Conservation (phyloP, 148 eudicot species). For the Rhododendron williamsianum region DNA sequence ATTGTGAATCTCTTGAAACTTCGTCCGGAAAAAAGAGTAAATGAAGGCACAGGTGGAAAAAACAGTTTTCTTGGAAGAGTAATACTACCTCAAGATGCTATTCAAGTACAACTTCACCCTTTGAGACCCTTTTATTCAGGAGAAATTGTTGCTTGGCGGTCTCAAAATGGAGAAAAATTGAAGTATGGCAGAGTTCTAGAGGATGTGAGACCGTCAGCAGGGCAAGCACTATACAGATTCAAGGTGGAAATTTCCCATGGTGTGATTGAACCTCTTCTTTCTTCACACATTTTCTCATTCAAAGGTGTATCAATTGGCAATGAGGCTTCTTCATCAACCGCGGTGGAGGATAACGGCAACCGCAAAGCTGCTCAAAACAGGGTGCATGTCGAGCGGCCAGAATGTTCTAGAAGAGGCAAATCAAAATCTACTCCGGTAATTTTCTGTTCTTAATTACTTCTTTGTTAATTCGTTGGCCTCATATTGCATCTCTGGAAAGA, state of each 20-base stretch:
- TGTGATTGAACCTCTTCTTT: slow-evolving; percentile 57
- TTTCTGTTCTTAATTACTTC: neutral
- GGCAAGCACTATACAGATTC: slow-evolving; percentile 88
- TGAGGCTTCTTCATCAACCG: slow-evolving; percentile 44
- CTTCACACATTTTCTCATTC: slow-evolving; percentile 89
- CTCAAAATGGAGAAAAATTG: slow-evolving; percentile 84
- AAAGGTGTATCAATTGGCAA: slow-evolving; percentile 53
- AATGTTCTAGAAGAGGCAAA: slow-evolving; percentile 41
- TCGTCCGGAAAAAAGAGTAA: slow-evolving; percentile 38
- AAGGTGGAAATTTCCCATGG: slow-evolving; percentile 71
- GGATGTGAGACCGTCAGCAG: slow-evolving; percentile 87
- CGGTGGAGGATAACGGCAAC: slow-evolving; percentile 22
- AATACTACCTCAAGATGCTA: slow-evolving; percentile 82
- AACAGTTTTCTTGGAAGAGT: slow-evolving; percentile 60
- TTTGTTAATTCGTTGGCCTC: neutral
- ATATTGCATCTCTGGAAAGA: neutral
- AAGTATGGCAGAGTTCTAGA: slow-evolving; percentile 90
- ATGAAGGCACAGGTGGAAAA: slow-evolving; percentile 33
- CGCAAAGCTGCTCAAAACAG: slow-evolving; percentile 18
- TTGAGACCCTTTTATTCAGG: slow-evolving; percentile 91
- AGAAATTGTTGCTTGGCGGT: slow-evolving; percentile 95
- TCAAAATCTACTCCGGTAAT: slow-evolving; percentile 49
- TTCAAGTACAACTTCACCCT: slow-evolving; percentile 89
- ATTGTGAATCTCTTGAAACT: slow-evolving; percentile 64
- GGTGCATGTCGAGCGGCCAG: slow-evolving; percentile 26